phyloP scores from a whole-genome alignment of 257 asterid species.

The Penstemon newberryi region DNA sequence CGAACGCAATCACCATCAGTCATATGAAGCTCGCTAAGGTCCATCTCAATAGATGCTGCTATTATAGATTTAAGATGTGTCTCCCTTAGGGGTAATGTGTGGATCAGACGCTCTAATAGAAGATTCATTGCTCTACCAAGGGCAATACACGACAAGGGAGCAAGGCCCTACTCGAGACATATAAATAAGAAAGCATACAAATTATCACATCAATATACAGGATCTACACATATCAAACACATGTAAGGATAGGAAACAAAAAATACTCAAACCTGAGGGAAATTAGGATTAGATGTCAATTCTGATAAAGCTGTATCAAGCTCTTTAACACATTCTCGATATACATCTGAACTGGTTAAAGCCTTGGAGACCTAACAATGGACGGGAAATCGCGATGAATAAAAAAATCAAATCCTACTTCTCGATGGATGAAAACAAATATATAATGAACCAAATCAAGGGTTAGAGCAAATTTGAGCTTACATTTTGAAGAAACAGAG shows the following conservation, averaged over 20 bases:
- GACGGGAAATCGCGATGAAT: background rate
- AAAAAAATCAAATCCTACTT: background rate
- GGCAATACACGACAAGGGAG: slow-evolving; percentile 43
- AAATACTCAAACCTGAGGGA: slow-evolving; percentile 57
- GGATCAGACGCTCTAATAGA: slow-evolving; percentile 50
- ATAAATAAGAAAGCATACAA: background rate
- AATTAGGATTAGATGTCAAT: slow-evolving; percentile 41
- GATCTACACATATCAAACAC: slow-evolving; percentile 16
- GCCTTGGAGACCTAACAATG: slow-evolving; percentile 46
- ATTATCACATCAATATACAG: background rate
- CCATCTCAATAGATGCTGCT: slow-evolving; percentile 61
- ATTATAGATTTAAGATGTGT: slow-evolving; percentile 57
- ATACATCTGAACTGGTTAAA: slow-evolving; percentile 46
- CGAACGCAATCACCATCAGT: slow-evolving; percentile 34
- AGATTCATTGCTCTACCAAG: slow-evolving; percentile 51
- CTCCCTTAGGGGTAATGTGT: slow-evolving; percentile 63
- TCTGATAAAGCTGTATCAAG: slow-evolving; percentile 59
- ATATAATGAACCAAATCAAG: background rate
- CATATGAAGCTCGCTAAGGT: slow-evolving; percentile 39
- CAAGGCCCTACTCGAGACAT: slow-evolving; percentile 55
- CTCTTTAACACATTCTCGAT: slow-evolving; percentile 52
- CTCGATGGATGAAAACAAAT: background rate
- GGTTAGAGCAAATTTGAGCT: slow-evolving; percentile 7
- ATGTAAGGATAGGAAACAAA: background rate
- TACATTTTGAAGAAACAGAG: slow-evolving; percentile 61